A percentile compares a stretch with the other conserved stretches of the same genome.
Conservation (phyloP, 2,329 filamentous ascomycete genomes). For the Penicillium paneum region DNA sequence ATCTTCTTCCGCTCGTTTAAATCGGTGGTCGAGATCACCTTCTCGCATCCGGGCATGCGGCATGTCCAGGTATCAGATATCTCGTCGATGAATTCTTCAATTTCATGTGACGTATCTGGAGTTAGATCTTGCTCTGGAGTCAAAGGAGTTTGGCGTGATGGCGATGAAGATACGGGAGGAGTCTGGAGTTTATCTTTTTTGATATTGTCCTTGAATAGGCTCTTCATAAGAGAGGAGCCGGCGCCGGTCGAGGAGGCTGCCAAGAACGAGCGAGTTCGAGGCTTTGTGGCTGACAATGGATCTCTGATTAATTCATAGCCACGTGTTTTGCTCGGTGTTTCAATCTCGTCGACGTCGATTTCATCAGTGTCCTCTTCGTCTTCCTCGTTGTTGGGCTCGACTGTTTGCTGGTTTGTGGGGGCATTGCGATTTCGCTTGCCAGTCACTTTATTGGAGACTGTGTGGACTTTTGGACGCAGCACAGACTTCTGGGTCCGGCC, state of each 20-base stretch:
- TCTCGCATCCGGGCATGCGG: conserved; percentile 21
- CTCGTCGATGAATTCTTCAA: conserved; percentile 2
- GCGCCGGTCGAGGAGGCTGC: conserved; percentile 8
- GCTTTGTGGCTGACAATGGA: conserved; percentile 18
- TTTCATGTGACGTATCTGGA: not conserved
- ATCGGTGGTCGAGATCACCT: conserved; percentile 12
- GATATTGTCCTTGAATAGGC: conserved; percentile 16
- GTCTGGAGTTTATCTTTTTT: conserved; percentile 6
- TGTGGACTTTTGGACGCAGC: conserved; percentile 42
- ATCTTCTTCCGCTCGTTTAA: conserved; percentile 19
- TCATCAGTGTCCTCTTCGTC: conserved; percentile 13
- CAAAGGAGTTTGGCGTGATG: not conserved
- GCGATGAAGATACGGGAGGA: not conserved
- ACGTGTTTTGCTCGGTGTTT: conserved; percentile 24
- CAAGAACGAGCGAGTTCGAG: conserved; percentile 13
- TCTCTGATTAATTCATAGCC: conserved; percentile 25
- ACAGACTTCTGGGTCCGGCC: conserved; percentile 43
- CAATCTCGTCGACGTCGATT: conserved; percentile 21
- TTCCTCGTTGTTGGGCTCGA: conserved; percentile 31
- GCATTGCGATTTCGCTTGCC: conserved; percentile 42
- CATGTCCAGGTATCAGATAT: conserved; percentile 17
- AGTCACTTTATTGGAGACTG: conserved; percentile 39
- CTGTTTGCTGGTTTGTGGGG: conserved; percentile 18
- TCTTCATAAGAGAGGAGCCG: conserved; percentile 19
- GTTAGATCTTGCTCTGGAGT: conserved; percentile 5